Conservation (phyloP, 2,329 filamentous ascomycete genomes). For the Ascosphaera pollenicola region DNA sequence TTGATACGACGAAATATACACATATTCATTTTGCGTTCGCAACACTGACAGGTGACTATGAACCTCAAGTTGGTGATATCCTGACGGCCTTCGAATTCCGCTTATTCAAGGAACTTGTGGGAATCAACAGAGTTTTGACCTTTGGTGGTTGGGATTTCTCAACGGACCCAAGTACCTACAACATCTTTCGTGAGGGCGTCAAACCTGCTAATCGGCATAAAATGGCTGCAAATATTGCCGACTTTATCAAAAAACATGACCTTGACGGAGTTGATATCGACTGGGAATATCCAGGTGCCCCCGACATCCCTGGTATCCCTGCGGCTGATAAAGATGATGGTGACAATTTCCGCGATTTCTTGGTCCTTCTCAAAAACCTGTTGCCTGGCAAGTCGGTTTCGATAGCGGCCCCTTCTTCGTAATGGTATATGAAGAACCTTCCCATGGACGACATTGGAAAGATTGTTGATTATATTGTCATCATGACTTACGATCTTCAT, state of each 20-base stretch:
- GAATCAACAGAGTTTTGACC: constrained; percentile 16
- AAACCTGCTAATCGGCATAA: constrained; percentile 15
- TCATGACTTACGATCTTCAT: constrained; percentile 17
- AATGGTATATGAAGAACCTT: constrained; percentile 12
- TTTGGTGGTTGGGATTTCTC: constrained; percentile 23
- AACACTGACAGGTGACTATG: constrained; percentile 12
- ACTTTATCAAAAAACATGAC: constrained; percentile 18
- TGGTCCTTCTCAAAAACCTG: constrained; percentile 7
- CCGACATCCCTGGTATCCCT: constrained; percentile 17
- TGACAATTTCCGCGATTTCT: constrained; percentile 13
- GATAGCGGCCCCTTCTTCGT: constrained; percentile 11
- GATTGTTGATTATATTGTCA: constrained; percentile 13
- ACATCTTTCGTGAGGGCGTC: constrained; percentile 17
- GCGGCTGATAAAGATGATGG: constrained; percentile 10
- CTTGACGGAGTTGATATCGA: constrained; percentile 21
- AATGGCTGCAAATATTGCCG: constrained; percentile 15
- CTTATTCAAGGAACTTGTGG: constrained; percentile 1
- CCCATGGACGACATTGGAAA: constrained; percentile 9
- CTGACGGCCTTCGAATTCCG: constrained; percentile 2
- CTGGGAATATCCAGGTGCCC: constrained; percentile 17
- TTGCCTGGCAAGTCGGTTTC: constrained; percentile 7
- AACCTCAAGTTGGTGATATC: constrained; percentile 8
- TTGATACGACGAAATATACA: constrained; percentile 9
- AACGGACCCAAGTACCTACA: constrained; percentile 15
- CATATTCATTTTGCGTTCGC: constrained; percentile 18